Evolutionary conservation across 148 eudicot genomes (phyloP), one percentile per base, ranked within the genome.

Genomic region (Diospyros lotus): DNA sequence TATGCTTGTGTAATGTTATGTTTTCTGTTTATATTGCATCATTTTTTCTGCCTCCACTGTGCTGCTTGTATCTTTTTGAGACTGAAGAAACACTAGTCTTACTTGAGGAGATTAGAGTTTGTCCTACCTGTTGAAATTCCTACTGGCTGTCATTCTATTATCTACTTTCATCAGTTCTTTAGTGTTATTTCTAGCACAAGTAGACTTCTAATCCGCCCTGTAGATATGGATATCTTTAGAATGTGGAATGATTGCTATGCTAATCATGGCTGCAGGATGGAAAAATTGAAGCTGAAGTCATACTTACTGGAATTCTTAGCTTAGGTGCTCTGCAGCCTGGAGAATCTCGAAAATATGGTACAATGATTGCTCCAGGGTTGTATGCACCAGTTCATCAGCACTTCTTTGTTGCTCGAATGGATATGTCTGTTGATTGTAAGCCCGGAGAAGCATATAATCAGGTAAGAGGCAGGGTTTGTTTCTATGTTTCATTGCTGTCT

Each of bases 321-420:
- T 77, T 94, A 80, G 97, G 98, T 83, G 97, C 98, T 58, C 82
- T 94, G 64, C 87, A 85, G 80, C 97, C 97, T 56, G 98, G 99
- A 65, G 99, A 96, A 86, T 75, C 74, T 65, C 86, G 98, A 69
- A 96, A 96, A 84, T 96, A 93, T 87, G 99, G 99, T 52, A 96
- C 99, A 56, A 93, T 88, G 7, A 96, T 96, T 77, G 98, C 98
- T 50, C 99, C 99, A 18, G 99, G 99, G 68, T 73, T 96, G 77
- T 96, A 96, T 88, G 99, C 99, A 46, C 99, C 98, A 11, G 98
- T 96, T 75, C 99, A 96, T 86, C 99, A 96, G 72, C 99, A 96
- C 77, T 96, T 96, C 69, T 96, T 96, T 72, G 98, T 96, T 84
- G 93, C 99, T 83, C 98, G 98, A 61, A 93, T 96, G 99, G 97